Evolutionary conservation across 345 rosid species (phyloP), one percentile per base, ranked within the genome.

Genomic region (Euphorbia peplus): DNA sequence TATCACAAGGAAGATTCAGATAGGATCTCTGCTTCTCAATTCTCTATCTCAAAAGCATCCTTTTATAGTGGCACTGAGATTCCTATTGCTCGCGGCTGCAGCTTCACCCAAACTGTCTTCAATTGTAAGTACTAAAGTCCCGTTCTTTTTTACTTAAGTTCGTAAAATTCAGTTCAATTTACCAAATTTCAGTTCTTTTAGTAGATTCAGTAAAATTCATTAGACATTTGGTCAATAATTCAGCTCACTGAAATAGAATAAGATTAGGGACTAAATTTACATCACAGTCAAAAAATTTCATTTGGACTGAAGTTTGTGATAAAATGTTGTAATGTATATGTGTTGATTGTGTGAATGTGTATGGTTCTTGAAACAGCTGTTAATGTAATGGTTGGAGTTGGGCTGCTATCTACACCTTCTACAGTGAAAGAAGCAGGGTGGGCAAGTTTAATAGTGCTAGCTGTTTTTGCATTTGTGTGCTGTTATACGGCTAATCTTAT

Each of bases 311-410:
- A n/a, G n/a, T n/a, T n/a, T n/a, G n/a, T n/a, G n/a, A n/a, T n/a
- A n/a, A n/a, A n/a, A n/a, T 29, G 3, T 32, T 30, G 11, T 19
- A 21, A 32, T 30, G 29, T 18, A 26, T 46, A 16, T 4, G 18
- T 39, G 52, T 39, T 63, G n/a, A 68, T 32, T 32, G 5, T 19
- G 25, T 29, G 18, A 1, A 21, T 24, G 4, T 18, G 1, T 24
- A n/a, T 71, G 51, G 19, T 57, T 61, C 61, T 64, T 50, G 69
- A 25, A 75, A 12, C 88, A 93, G 96, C 82, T 28, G 44, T 91
- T 11, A 93, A 93, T 78, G 88, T 91, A 28, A 77, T 93, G 99
- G 96, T 83, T 74, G 96, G 99, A 79, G 89, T 91, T 68, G 99
- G 97, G 66, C 82, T 93, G 69, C 89, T 91, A 2, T 93, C 98